A percentile compares a stretch with the other conserved stretches of the same genome.
These are phyloP conservation scores for Plasmodiophora brassicae DNA, from an alignment of 208 protist species.

Conservation along the genomic window DNA sequence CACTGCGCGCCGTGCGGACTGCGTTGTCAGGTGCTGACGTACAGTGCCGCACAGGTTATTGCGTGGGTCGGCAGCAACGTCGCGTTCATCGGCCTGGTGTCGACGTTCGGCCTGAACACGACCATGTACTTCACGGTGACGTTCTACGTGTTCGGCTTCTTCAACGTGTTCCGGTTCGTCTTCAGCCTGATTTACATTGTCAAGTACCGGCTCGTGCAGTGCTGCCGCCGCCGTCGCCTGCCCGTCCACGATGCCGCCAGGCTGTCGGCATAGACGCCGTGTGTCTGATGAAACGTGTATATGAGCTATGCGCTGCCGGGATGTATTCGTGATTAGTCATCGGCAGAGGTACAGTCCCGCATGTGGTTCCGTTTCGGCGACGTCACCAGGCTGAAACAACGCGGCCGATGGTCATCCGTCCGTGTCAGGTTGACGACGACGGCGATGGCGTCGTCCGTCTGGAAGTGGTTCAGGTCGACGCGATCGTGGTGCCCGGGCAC, in stretches of 20 bases:
- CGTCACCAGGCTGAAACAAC: background rate
- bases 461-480: background rate
- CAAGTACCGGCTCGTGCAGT: background rate
- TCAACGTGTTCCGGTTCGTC: slow-evolving; percentile 9
- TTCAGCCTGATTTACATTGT: slow-evolving; percentile 19
- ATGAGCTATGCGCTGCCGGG: too few relatives aligned
- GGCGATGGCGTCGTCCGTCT: background rate
- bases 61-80: background rate
- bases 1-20: too few relatives aligned
- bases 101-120: background rate
- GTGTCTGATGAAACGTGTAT: too few relatives aligned
- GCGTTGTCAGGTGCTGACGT: too few relatives aligned
- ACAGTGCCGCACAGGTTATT: background rate
- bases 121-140: background rate
- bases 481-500: background rate
- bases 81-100: background rate
- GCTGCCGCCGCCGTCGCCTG: too few relatives aligned
- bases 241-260: too few relatives aligned
- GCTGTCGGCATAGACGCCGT: too few relatives aligned
- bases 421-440: background rate
- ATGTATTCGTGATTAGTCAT: too few relatives aligned
- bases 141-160: background rate
- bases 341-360: too few relatives aligned
- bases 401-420: background rate
- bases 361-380: too few relatives aligned